phyloP scores from a whole-genome alignment of 768 basidiomycete species.

The Pleurotus giganteus region DNA sequence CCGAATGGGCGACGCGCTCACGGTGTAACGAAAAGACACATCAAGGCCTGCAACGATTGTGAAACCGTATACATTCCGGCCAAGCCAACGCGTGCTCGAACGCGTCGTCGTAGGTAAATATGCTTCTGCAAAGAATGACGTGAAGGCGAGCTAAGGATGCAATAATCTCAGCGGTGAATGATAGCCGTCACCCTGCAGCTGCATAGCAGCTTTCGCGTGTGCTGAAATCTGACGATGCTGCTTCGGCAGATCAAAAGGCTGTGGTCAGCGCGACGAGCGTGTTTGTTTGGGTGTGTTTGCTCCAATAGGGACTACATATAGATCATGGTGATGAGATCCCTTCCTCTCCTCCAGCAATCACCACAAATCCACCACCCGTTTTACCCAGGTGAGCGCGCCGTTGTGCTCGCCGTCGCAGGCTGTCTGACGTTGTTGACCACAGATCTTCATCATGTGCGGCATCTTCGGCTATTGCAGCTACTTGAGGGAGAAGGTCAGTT shows the following conservation, averaged over 20 bases:
- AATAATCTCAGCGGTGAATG: neutral
- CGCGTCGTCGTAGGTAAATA: too few relatives aligned
- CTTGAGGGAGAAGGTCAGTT: conserved; percentile 87
- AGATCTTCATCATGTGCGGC: conserved; percentile 68
- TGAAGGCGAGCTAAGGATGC: too few relatives aligned
- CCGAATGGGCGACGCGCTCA: too few relatives aligned
- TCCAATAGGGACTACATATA: neutral
- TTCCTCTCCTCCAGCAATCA: conserved; percentile 6
- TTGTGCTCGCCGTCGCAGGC: neutral
- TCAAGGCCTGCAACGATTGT: too few relatives aligned
- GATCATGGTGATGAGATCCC: conserved; percentile 1
- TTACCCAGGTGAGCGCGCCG: conserved; percentile 11
- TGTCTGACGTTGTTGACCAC: neutral
- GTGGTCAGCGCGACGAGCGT: conserved; percentile 3
- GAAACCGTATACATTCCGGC: too few relatives aligned
- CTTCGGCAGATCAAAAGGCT: conserved; percentile 3
- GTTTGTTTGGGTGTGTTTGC: conserved; percentile 8
- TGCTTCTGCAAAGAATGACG: too few relatives aligned
- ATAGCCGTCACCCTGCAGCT: neutral
- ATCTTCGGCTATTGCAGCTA: conserved; percentile 96
- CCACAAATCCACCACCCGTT: neutral
- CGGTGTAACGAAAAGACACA: too few relatives aligned
- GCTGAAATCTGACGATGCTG: neutral
- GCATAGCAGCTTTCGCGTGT: too few relatives aligned
- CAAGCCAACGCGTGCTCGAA: too few relatives aligned